Percentiles rank a stretch among this genome's conserved stretches.
Conservation (phyloP, 129 eudicot species). For the Lactuca sativa region DNA sequence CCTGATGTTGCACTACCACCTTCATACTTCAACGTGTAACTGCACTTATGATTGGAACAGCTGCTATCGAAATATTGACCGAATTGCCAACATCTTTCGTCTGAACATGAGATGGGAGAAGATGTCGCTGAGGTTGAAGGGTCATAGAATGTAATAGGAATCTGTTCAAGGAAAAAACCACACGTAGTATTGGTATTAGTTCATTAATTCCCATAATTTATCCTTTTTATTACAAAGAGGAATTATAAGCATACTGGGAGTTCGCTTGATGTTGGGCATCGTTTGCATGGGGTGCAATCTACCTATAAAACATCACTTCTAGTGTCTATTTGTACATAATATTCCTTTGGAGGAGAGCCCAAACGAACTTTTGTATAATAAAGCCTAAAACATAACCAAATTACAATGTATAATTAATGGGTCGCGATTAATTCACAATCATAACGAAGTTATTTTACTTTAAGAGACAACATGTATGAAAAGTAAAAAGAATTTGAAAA, state of each 20-base stretch:
- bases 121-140: constrained; percentile 75
- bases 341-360: constrained; percentile 86
- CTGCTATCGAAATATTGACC: constrained; percentile 62
- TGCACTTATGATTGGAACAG: constrained; percentile 68
- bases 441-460: neutral
- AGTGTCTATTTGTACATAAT: constrained; percentile 88
- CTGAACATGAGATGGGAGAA: constrained; percentile 61
- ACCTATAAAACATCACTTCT: constrained; percentile 99
- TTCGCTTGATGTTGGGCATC: constrained; percentile 87
- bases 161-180: constrained; percentile 34
- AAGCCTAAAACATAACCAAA: constrained; percentile 52
- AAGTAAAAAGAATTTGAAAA: neutral
- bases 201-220: neutral
- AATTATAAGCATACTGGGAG: constrained; percentile 56
- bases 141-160: constrained; percentile 72
- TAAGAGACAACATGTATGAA: no score
- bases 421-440: no score
- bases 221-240: neutral
- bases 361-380: constrained; percentile 78
- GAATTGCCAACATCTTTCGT: constrained; percentile 70
- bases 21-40: constrained; percentile 84
- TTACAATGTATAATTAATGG: constrained; percentile 6
- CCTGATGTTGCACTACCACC: constrained; percentile 96
- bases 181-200: constrained; percentile 2
- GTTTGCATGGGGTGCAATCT: constrained; percentile 69